Evolutionary conservation across 2,329 filamentous ascomycete genomes (phyloP), one percentile per base, ranked within the genome.

Genomic region (Berkeleyomyces rouxiae): DNA sequence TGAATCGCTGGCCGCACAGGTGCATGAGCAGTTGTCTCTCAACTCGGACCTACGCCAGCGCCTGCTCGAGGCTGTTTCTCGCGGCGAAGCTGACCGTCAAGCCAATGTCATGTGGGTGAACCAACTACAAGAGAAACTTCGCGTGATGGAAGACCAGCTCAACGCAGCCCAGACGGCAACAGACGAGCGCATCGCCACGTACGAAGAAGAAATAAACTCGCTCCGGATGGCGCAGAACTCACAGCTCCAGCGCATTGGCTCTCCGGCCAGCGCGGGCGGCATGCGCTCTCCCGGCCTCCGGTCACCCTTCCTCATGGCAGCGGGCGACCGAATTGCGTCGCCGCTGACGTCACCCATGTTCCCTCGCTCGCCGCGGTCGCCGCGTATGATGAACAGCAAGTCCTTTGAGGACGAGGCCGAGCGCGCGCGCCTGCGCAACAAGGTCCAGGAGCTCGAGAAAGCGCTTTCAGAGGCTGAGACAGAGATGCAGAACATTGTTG

Each of bases 371-470:
- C 68, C 71, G 63, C 79, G 75, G 47, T 78, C 76, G 64, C 78
- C 76, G 51, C 77, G 72, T 39, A 70, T 69, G 4, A 77, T 81
- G 65, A 81, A 82, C 2, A 80, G 84, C 1, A 84, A 80, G 79
- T 85, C 79, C 60, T 85, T 87, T 33, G 82, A 84, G 10, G 85
- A 93, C 67, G 86, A 86, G 59, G 80, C 84, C 10, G 83, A 89
- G 75, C 84, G 92, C 61, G 82, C 87, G 65, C 78, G 82, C 64
- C 82, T 99, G 42, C 87, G 90, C 71, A 82, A 83, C 65, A 84
- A 87, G 65, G 88, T 97, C 6, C 77, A 83, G 63, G 90, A 96
- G 74, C 82, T 99, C 2, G 93, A 99, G 76, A 85, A 83, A 68
- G 86, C 91, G 13, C 72, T 75, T 2, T 71, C 72, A 7, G 72